Conservation (phyloP, 495 filamentous ascomycete genomes). For the Elasticomyces elasticus region DNA sequence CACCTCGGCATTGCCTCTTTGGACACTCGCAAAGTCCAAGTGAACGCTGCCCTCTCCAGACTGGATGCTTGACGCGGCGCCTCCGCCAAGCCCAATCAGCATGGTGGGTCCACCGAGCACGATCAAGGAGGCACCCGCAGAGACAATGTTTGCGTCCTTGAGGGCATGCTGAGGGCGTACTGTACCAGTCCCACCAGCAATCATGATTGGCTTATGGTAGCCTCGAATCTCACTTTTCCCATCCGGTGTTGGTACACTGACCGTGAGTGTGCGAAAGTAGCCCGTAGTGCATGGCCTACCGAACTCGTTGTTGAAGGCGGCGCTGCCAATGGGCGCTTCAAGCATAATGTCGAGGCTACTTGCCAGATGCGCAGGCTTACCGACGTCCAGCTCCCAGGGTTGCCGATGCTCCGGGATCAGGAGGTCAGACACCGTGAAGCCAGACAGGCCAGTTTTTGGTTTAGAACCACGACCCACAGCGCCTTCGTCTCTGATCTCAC, state of each 20-base stretch:
- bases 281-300: conserved; percentile 84
- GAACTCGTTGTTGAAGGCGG: conserved; percentile 96
- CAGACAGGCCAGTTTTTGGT: conserved; percentile 85
- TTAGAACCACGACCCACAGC: conserved; percentile 86
- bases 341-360: conserved; percentile 94
- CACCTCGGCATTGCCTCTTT: conserved; percentile 89
- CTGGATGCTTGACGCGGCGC: conserved; percentile 82
- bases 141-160: conserved; percentile 66
- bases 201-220: conserved; percentile 98
- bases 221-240: conserved; percentile 65
- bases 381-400: conserved; percentile 87
- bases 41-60: conserved; percentile 83
- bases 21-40: conserved; percentile 91
- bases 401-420: conserved; percentile 68
- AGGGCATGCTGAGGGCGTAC: conserved; percentile 87
- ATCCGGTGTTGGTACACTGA: conserved; percentile 49
- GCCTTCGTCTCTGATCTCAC: conserved; percentile 90
- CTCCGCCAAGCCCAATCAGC: conserved; percentile 92
- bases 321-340: conserved; percentile 88
- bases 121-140: conserved; percentile 74
- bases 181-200: conserved; percentile 92
- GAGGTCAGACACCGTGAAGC: conserved; percentile 90
- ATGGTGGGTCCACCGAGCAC: conserved; percentile 93
- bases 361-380: conserved; percentile 82
- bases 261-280: conserved; percentile 80